Base-by-base conservation (phyloP, 139 green algal genomes). In the Chlorella sp. region DNA sequence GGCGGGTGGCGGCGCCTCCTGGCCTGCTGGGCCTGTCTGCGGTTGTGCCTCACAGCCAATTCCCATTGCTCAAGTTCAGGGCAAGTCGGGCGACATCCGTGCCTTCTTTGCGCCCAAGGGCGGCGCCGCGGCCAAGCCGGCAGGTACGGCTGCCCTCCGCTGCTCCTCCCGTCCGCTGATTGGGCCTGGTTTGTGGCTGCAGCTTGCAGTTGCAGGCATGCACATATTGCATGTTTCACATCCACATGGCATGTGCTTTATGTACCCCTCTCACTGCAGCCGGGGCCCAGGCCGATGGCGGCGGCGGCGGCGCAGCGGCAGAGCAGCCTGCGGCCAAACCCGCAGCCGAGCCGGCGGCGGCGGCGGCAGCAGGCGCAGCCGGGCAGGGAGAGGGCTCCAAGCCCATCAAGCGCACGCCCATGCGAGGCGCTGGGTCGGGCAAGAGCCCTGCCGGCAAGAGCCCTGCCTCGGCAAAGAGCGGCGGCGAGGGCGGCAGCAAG, bases 91-190 rank as follows among this genome's bases (percentile, higher is more conserved):
- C 51, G 80, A 84, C 46, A 84, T 84, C 34, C 64, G 80, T 34
- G 67, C 38, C 26, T 84, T 78, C 44, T 84, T 84, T 56, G 65
- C 40, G 40, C 70, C 70, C 17, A 76, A 76, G 70, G 70, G 70
- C 30, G 11, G 26, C 3, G 30, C 60, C 41, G 70, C 24, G 38
- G 70, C 38, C 38, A 76, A 51, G 20, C 20, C 75, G n/a, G n/a
- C 75, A 6, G 75, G 44, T 9, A 24, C 51, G n/a, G 51, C 51
- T 60, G 46, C 46, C 46, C 11, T 11, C n/a, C n/a, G n/a, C n/a
- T n/a, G n/a, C n/a, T n/a, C n/a, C n/a, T n/a, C n/a, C n/a, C n/a
- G n/a, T n/a, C n/a, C n/a, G n/a, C 22, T 65, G 56, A 16, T 16
- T 60, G 13, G 24, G 62, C 30, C 62, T 38, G 3, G 28, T 19